Evolutionary conservation across 148 eudicot genomes (phyloP).

Genomic region (Persicaria tinctoria): DNA sequence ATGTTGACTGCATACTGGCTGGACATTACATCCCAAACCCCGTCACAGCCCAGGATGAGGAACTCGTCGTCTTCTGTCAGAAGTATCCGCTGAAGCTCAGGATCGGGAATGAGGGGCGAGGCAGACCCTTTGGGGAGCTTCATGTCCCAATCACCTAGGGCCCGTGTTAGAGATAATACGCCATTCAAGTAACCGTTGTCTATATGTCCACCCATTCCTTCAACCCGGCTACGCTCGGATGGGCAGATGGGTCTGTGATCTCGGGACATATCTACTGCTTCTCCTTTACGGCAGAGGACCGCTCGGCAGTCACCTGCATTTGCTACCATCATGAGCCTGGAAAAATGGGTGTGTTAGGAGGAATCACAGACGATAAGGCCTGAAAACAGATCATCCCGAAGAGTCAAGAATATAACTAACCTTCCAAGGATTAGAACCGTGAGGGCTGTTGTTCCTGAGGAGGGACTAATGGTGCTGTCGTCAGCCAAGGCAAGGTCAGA

Average conservation of each 20-base stretch:
- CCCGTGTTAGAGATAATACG: constrained; percentile 62
- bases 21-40: constrained; percentile 82
- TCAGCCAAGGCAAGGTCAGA: constrained; percentile 79
- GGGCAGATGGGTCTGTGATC: constrained; percentile 65
- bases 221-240: constrained; percentile 48
- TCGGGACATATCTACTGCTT: constrained; percentile 76
- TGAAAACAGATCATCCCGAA: neutral
- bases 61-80: constrained; percentile 82
- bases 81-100: constrained; percentile 47
- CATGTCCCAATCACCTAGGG: constrained; percentile 89
- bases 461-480: constrained; percentile 44
- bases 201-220: constrained; percentile 56
- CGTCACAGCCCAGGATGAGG: constrained; percentile 79
- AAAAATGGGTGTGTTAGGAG: constrained; percentile 1
- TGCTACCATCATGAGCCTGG: constrained; percentile 76
- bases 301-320: constrained; percentile 87
- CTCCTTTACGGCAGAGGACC: constrained; percentile 74
- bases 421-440: constrained; percentile 72
- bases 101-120: constrained; percentile 73
- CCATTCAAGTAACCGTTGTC: constrained; percentile 82
- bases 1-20: constrained; percentile 74
- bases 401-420: constrained; percentile 22
- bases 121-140: constrained; percentile 54
- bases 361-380: neutral
- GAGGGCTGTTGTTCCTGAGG: constrained; percentile 78